Evolutionary conservation across 257 asterid genomes (phyloP).

Genomic region (Leptodermis oblonga): DNA sequence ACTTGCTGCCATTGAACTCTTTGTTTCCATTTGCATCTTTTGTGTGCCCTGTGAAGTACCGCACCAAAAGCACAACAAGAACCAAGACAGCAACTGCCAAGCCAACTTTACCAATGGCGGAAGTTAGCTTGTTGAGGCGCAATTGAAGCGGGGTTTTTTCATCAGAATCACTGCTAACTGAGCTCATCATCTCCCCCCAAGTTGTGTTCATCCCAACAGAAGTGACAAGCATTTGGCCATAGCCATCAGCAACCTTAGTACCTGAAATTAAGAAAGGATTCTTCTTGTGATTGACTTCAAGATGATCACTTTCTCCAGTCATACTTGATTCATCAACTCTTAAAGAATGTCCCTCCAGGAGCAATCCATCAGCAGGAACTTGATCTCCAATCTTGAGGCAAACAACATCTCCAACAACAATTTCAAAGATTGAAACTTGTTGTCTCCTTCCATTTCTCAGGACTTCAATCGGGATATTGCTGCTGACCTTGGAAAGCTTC

Average conservation of each 20-base stretch:
- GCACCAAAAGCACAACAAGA: slow-evolving; percentile 36
- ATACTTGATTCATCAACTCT: slow-evolving; percentile 38
- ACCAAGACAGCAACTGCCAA: slow-evolving; percentile 40
- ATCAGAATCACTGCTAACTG: slow-evolving; percentile 24
- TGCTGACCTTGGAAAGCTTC: slow-evolving; percentile 29
- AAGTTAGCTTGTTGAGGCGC: slow-evolving; percentile 38
- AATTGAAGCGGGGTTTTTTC: slow-evolving; percentile 52
- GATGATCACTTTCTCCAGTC: slow-evolving; percentile 43
- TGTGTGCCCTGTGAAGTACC: slow-evolving; percentile 44
- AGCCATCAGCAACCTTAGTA: slow-evolving; percentile 38
- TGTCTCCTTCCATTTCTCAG: slow-evolving; percentile 33
- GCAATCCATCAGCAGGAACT: slow-evolving; percentile 44
- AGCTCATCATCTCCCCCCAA: slow-evolving; percentile 58
- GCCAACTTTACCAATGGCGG: slow-evolving; percentile 47
- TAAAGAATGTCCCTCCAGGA: slow-evolving; percentile 37
- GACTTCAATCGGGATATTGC: slow-evolving; percentile 30
- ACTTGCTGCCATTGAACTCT: slow-evolving; percentile 30
- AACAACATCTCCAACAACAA: slow-evolving; percentile 46
- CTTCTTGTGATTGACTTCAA: slow-evolving; percentile 20
- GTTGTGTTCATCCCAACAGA: slow-evolving; percentile 41
- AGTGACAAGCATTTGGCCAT: slow-evolving; percentile 42
- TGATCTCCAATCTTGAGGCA: slow-evolving; percentile 48
- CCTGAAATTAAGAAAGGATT: slow-evolving; percentile 43
- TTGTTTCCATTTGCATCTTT: slow-evolving; percentile 27
- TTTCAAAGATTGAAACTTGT: slow-evolving; percentile 27